Evolutionary conservation across 257 asterid genomes (phyloP).

Genomic region (Solanum clarkiae): DNA sequence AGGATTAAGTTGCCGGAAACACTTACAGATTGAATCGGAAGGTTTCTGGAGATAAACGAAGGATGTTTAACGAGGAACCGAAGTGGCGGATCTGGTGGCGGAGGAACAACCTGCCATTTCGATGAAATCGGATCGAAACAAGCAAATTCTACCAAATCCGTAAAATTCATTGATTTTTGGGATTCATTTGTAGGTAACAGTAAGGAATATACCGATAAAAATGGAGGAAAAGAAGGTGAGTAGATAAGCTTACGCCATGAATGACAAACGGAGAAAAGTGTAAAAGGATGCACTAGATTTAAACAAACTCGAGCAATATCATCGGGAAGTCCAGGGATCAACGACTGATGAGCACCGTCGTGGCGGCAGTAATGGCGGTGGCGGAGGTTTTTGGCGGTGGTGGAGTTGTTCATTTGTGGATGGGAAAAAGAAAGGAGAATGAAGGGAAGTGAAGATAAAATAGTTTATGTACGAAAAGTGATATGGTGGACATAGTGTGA

Average conservation of each 20-base stretch:
- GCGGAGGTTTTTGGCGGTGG: background rate
- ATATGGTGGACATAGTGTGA: background rate
- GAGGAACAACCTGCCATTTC: slow-evolving; percentile 48
- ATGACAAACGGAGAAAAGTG: slow-evolving; percentile 46
- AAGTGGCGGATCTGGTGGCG: slow-evolving; percentile 32
- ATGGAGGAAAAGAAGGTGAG: slow-evolving; percentile 69
- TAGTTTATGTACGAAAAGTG: background rate
- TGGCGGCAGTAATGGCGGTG: background rate
- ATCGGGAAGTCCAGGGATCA: slow-evolving; percentile 69
- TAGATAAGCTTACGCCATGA: slow-evolving; percentile 73
- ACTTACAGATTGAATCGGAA: slow-evolving; percentile 55
- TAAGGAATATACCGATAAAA: slow-evolving; percentile 55
- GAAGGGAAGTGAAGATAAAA: background rate
- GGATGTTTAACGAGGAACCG: slow-evolving; percentile 57
- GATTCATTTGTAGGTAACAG: slow-evolving; percentile 5
- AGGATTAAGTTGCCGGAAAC: slow-evolving; percentile 42
- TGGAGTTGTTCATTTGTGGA: slow-evolving; percentile 36
- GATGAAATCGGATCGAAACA: slow-evolving; percentile 66
- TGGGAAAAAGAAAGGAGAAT: background rate
- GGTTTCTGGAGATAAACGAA: slow-evolving; percentile 60
- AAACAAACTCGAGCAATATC: slow-evolving; percentile 54
- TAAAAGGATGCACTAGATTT: slow-evolving; percentile 35
- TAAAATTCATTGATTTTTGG: background rate
- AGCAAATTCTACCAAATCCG: slow-evolving; percentile 12
- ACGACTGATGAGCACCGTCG: slow-evolving; percentile 14